Evolutionary conservation across 495 filamentous ascomycete species (phyloP), one percentile per base, ranked within the genome.

Genomic region (Mytilinidion resinicola): DNA sequence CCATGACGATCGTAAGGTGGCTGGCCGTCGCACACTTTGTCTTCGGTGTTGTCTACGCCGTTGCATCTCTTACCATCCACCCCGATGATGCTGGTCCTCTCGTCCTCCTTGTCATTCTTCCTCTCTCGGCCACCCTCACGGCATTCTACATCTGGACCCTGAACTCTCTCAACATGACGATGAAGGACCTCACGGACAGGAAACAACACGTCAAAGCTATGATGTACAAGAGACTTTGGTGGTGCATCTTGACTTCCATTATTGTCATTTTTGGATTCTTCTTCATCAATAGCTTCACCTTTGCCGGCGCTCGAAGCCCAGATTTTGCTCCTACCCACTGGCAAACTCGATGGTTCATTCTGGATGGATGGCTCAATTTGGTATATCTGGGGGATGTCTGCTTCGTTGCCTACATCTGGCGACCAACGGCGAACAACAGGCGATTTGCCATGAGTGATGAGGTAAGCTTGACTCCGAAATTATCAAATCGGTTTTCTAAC

Each of bases 141-240:
- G 91, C 88, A 12, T 99, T 99, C 74, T 99, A 99, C 72, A 86
- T 99, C 59, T 99, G 95, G 93, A 99, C 93, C 14, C 80, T 99
- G 66, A 97, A 95, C 76, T 92, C 91, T 7, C 78, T 99, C 55
- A 96, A 91, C 69, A 74, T 82, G 48, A 99, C 93, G 0, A 93
- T 96, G 80, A 97, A 96, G 74, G 92, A 97, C 67, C 82, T 99
- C 7, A 78, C 88, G 12, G 90, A 93, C 67, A 84, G 93, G 44
- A 96, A 96, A 73, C 93, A 99, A 74, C 88, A 85, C 70, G 85
- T 86, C 56, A 99, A 99, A 70, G 87, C 88, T 19, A 72, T 82
- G 70, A 99, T 99, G 93, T 99, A 97, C 77, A 90, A 89, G 74
- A 95, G 95, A 72, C 85, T 99, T 21, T 99, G 93, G 93, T 99